phyloP scores from a whole-genome alignment of 306 rosid genomes.

The Cucurbita maxima region DNA sequence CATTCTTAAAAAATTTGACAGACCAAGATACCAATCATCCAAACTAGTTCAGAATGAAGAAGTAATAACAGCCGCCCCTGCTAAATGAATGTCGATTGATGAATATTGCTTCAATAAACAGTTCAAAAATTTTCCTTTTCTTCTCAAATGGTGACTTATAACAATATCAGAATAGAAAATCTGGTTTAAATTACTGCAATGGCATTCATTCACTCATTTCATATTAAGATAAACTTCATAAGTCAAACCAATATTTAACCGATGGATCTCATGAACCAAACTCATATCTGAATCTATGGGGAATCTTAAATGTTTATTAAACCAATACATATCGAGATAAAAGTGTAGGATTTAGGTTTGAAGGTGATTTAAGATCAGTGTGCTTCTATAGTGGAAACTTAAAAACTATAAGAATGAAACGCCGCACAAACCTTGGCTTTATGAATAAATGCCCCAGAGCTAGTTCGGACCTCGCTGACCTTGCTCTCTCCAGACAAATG shows the following conservation, averaged over 20 bases:
- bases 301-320: not conserved
- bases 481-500: conserved; percentile 49
- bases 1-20: too few species aligned
- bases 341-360: not conserved
- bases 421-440: conserved; percentile 55
- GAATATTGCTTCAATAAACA: not conserved
- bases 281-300: not conserved
- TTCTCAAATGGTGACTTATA: not conserved
- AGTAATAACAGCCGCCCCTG: not conserved
- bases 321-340: not conserved
- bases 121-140: not conserved
- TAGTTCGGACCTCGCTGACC: conserved; percentile 80
- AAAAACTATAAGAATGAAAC: not conserved
- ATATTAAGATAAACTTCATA: not conserved
- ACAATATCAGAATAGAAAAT: not conserved
- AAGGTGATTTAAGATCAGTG: not conserved
- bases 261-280: not conserved
- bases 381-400: not conserved
- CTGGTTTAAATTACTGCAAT: not conserved
- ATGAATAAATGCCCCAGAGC: conserved; percentile 89
- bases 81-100: not conserved
- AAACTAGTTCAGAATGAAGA: not conserved
- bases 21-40: not conserved
- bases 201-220: not conserved
- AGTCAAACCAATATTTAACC: not conserved